Evolutionary conservation across 441 rosid genomes (phyloP).

Genomic region (Gossypium laxum): DNA sequence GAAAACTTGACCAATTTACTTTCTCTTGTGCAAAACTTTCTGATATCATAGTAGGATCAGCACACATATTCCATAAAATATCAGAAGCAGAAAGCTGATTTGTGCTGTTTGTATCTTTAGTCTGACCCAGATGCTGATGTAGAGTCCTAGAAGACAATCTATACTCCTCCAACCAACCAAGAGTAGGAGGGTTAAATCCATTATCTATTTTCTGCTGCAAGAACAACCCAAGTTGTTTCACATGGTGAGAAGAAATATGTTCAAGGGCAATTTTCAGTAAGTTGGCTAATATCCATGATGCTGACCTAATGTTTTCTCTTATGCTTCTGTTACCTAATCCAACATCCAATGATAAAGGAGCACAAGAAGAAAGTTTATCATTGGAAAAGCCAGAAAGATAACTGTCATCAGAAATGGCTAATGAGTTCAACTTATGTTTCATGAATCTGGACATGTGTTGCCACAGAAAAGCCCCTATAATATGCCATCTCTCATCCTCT

Average conservation of each 20-base stretch:
- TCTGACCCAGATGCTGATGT: conserved; percentile 26
- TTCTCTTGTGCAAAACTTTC: conserved; percentile 55
- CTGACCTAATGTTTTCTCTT: conserved; percentile 30
- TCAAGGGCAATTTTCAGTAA: conserved; percentile 35
- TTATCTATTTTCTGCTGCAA: conserved; percentile 50
- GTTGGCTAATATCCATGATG: conserved; percentile 38
- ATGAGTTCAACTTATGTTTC: conserved; percentile 45
- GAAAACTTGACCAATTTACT: conserved; percentile 37
- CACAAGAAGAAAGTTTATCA: conserved; percentile 26
- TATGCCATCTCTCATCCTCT: conserved; percentile 67
- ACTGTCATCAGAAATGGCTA: conserved; percentile 33
- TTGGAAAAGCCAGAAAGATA: conserved; percentile 27
- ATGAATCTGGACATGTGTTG: conserved; percentile 55
- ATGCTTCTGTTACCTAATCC: conserved; percentile 29
- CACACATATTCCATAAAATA: conserved; percentile 56
- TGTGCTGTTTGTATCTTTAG: conserved; percentile 25
- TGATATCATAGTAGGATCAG: conserved; percentile 50
- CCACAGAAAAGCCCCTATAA: conserved; percentile 67
- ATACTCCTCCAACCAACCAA: conserved; percentile 55
- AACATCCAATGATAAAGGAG: conserved; percentile 23
- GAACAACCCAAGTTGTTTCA: conserved; percentile 39
- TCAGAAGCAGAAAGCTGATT: conserved; percentile 35
- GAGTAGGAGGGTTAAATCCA: conserved; percentile 40
- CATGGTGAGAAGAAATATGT: conserved; percentile 66
- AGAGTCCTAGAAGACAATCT: conserved; percentile 33